Percentiles rank a stretch among this genome's conserved stretches.
phyloP scores from a whole-genome alignment of 306 rosid genomes.

The Ochetophila trinervis region DNA sequence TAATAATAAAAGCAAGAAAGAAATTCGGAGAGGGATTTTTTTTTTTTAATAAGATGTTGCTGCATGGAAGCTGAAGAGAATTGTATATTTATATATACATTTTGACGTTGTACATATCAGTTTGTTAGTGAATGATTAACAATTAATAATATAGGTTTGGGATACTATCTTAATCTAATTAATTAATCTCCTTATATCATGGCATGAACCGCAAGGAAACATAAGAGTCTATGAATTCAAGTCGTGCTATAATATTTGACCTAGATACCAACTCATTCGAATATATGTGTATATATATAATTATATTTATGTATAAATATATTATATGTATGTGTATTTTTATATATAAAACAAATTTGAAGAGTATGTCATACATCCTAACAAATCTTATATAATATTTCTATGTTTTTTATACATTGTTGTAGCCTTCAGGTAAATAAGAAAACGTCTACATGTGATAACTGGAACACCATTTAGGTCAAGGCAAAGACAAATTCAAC shows the following conservation, averaged over 20 bases:
- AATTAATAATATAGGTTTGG: too few species aligned
- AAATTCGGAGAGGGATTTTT: too few species aligned
- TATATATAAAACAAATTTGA: conserved; percentile 19
- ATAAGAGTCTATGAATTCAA: conserved; percentile 14
- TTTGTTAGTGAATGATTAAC: conserved; percentile 22
- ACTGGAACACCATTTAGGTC: not conserved
- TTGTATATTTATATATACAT: not conserved
- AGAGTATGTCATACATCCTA: conserved; percentile 28
- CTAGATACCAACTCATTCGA: conserved; percentile 23
- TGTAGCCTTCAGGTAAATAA: conserved; percentile 12
- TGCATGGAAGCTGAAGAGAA: conserved; percentile 10
- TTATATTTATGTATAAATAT: not conserved
- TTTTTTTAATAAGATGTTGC: not conserved
- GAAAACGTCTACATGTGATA: conserved; percentile 30
- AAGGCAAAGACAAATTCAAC: not conserved
- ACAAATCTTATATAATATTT: conserved; percentile 12
- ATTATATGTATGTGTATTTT: too few species aligned
- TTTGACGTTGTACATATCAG: conserved; percentile 25
- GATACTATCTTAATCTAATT: conserved; percentile 21
- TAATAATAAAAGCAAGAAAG: not conserved
- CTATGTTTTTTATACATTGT: too few species aligned
- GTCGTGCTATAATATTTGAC: conserved; percentile 34
- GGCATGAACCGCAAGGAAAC: conserved; percentile 38
- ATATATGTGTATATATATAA: not conserved
- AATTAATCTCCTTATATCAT: conserved; percentile 23